A percentile compares a stretch with the other conserved stretches of the same genome.
Conservation (phyloP, 2,329 filamentous ascomycete genomes). For the Amesomyces nigricolor region DNA sequence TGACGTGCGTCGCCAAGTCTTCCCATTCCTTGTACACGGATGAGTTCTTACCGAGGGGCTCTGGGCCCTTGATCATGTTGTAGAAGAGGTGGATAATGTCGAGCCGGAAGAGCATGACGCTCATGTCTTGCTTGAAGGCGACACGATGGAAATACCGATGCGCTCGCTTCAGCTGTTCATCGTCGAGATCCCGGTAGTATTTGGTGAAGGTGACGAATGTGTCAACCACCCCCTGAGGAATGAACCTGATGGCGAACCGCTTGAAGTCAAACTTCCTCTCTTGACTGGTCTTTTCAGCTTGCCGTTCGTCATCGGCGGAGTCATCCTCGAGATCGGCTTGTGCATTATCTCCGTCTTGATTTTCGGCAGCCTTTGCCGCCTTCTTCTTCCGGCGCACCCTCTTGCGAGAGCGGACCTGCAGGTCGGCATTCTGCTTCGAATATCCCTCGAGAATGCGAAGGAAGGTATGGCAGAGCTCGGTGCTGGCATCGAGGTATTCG, state of each 20-base stretch:
- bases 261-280: constrained; percentile 95
- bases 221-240: constrained; percentile 78
- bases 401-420: constrained; percentile 82
- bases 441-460: constrained; percentile 87
- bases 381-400: constrained; percentile 69
- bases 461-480: constrained; percentile 87
- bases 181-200: constrained; percentile 74
- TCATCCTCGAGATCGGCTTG: constrained; percentile 60
- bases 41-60: constrained; percentile 62
- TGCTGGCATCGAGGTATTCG: constrained; percentile 85
- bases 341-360: constrained; percentile 39
- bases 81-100: constrained; percentile 87
- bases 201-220: constrained; percentile 77
- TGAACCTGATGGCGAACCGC: constrained; percentile 73
- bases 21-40: constrained; percentile 83
- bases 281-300: constrained; percentile 63
- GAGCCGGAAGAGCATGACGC: constrained; percentile 79
- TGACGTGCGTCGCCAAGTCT: constrained; percentile 76
- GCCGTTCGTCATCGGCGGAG: constrained; percentile 63
- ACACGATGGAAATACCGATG: constrained; percentile 93
- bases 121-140: constrained; percentile 91
- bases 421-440: constrained; percentile 87
- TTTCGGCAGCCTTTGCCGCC: constrained; percentile 42
- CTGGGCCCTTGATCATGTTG: constrained; percentile 84
- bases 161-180: constrained; percentile 78